These are phyloP conservation scores for Tremellales sp. DNA, from an alignment of 1,284 basidiomycete genomes.

Conservation along the genomic window DNA sequence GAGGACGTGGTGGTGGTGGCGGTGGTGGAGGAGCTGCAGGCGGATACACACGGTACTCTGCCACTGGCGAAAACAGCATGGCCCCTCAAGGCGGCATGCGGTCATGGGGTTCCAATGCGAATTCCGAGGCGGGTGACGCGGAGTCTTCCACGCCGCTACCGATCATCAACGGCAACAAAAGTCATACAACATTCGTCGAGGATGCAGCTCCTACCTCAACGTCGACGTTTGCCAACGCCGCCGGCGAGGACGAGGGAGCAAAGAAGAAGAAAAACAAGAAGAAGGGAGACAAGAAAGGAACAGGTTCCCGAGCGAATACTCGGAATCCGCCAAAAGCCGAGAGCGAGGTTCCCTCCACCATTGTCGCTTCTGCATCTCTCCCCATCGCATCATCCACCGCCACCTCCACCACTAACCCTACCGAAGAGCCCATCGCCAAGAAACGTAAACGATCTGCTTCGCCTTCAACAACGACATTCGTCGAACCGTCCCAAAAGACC, in stretches of 20 bases:
- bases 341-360: not conserved
- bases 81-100: constrained; percentile 37
- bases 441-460: constrained; percentile 33
- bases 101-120: constrained; percentile 34
- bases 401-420: not conserved
- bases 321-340: constrained; percentile 44
- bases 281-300: constrained; percentile 48
- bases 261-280: constrained; percentile 43
- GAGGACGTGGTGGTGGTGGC: constrained; percentile 9
- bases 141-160: too few relatives aligned
- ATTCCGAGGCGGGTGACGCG: constrained; percentile 1
- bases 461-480: constrained; percentile 4
- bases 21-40: constrained; percentile 7
- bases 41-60: constrained; percentile 2
- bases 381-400: not conserved
- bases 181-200: not conserved
- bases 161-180: too few relatives aligned
- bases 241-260: not conserved
- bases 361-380: not conserved
- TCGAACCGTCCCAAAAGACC: constrained; percentile 24
- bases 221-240: too few relatives aligned
- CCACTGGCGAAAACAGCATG: constrained; percentile 36
- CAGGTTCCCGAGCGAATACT: constrained; percentile 44
- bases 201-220: not conserved
- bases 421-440: constrained; percentile 26